These are phyloP conservation scores for Syzygium syzygioides DNA, from an alignment of 441 rosid species.

Conservation along the genomic window DNA sequence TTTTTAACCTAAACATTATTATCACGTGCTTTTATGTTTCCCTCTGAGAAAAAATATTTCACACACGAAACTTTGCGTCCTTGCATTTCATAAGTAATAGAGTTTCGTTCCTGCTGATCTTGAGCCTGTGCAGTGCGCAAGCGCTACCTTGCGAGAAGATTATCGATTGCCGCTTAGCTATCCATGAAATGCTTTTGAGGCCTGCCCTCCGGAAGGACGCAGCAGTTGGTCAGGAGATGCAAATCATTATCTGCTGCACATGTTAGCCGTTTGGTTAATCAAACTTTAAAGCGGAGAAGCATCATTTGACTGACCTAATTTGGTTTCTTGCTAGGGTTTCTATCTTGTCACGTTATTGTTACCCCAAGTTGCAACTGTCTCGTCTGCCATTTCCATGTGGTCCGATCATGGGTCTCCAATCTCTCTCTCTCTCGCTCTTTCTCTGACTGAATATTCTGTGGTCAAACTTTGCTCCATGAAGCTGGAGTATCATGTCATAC, in stretches of 20 bases:
- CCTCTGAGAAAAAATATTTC: not conserved
- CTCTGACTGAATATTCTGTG: not conserved
- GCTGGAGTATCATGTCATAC: not conserved
- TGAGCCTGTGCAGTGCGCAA: not conserved
- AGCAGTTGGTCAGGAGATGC: not conserved
- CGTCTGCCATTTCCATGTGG: not conserved
- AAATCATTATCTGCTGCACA: not conserved
- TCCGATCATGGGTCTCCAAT: not conserved
- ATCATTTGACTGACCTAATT: not conserved
- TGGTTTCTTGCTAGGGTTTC: not conserved
- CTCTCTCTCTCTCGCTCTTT: not conserved
- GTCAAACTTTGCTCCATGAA: not conserved
- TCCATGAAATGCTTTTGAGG: not conserved
- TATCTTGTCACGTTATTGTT: not conserved
- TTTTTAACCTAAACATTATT: not conserved
- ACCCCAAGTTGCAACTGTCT: not conserved
- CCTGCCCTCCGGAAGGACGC: not conserved
- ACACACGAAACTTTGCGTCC: not conserved
- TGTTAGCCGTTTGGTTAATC: not conserved
- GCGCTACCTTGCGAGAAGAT: not conserved
- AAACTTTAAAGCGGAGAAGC: not conserved
- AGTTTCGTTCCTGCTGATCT: not conserved
- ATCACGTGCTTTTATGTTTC: not conserved
- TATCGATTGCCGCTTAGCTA: not conserved
- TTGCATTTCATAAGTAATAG: fast-evolving